A percentile compares a stretch with the other conserved stretches of the same genome.
Conservation (phyloP, 2,329 filamentous ascomycete species). For the Epichloe aotearoae region DNA sequence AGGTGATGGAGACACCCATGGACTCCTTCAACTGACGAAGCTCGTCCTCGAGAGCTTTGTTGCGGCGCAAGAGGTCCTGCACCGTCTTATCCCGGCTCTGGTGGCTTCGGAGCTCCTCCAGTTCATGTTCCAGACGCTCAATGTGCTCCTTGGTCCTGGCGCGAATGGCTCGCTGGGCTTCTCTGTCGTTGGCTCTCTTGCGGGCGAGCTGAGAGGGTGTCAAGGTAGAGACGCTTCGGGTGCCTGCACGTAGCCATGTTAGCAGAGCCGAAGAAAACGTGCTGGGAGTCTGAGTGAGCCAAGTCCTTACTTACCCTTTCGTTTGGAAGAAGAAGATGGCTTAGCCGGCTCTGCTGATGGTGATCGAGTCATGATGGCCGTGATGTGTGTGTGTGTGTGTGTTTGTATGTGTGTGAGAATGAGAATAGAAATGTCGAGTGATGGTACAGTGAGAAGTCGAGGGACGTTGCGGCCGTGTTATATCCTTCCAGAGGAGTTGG, state of each 20-base stretch:
- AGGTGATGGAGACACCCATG: conserved; percentile 28
- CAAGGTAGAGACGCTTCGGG: conserved; percentile 72
- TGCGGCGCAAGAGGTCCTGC: conserved; percentile 37
- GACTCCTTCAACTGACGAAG: conserved; percentile 31
- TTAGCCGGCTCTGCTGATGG: conserved; percentile 30
- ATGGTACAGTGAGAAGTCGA: neutral
- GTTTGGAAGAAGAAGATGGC: conserved; percentile 22
- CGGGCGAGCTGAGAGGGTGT: conserved; percentile 79
- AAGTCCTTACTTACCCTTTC: conserved; percentile 31
- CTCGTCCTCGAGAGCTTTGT: conserved; percentile 41
- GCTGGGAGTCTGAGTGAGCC: neutral
- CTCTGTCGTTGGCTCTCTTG: conserved; percentile 83
- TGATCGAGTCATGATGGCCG: conserved; percentile 25
- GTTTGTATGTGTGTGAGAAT: conserved; percentile 5
- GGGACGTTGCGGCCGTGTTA: neutral
- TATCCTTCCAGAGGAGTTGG: neutral
- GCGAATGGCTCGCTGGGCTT: conserved; percentile 77
- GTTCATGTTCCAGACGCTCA: conserved; percentile 60
- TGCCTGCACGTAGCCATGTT: conserved; percentile 25
- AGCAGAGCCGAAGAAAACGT: neutral
- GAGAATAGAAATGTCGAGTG: neutral
- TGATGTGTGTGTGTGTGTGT: conserved; percentile 4
- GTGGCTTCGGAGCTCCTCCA: conserved; percentile 52
- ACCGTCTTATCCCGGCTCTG: conserved; percentile 36
- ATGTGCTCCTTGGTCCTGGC: conserved; percentile 81